Evolutionary conservation across 345 rosid genomes (phyloP), one percentile per base, ranked within the genome.

Genomic region (Eucalyptus cloeziana): DNA sequence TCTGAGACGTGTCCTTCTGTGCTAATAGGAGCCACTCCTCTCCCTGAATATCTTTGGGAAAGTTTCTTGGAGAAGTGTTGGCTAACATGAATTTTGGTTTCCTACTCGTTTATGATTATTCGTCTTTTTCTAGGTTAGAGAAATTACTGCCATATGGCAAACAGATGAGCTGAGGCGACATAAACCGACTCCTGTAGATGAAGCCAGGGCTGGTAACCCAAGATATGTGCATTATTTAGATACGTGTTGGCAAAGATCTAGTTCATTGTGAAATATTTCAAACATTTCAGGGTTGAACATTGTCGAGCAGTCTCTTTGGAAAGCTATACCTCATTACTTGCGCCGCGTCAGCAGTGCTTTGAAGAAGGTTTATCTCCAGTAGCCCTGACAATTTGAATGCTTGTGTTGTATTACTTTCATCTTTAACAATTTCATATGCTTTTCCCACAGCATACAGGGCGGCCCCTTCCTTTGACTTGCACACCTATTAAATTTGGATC

Each of bases 241-340:
- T 86, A 40, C 8, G 14, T 47, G 40, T 51, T 5, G 44, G 22
- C 51, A 86, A 86, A 8, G 13, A n/a, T 47, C 58, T 86, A 30
- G 43, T 51, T 86, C 40, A 86, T 27, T 47, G 13, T 86, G 51
- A 33, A 71, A 37, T 37, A 71, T 71, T 37, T 71, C 7, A 37
- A 19, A 71, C 45, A 50, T 90, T 87, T 62, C 85, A 97, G 99
- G 99, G 91, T 89, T 97, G 94, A 97, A 94, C 93, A 97, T 97
- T 90, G 99, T 97, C 90, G 99, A 97, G 94, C 99, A 97, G 91
- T 95, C 99, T 58, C 97, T 97, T 54, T 97, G 99, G 99, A 97
- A 95, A 94, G 96, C 99, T 81, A 92, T 96, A 44, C 98, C 99
- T 90, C 98, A 96, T 92, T 97, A 95, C 90, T 92, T 95, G 91